phyloP scores from a whole-genome alignment of 257 asterid genomes.

The Nicotiana obtusifolia region DNA sequence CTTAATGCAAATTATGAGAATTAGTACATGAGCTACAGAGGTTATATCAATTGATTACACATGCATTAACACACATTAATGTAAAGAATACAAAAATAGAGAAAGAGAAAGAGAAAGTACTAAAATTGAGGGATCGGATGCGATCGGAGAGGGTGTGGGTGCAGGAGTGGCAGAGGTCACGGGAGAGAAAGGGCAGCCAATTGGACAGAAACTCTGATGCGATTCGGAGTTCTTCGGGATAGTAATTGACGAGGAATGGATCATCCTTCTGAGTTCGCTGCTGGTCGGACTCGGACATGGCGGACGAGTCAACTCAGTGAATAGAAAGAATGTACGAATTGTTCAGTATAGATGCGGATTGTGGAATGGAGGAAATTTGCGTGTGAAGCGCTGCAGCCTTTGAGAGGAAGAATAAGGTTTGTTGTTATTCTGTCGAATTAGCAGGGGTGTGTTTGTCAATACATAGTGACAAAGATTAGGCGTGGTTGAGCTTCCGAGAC shows the following conservation, averaged over 20 bases:
- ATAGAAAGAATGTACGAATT: no score
- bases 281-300: constrained; percentile 18
- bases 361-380: no score
- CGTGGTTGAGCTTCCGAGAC: no score
- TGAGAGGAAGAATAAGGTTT: no score
- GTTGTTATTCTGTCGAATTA: no score
- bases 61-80: neutral
- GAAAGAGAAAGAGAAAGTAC: constrained; percentile 10
- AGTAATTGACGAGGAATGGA: constrained; percentile 50
- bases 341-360: no score
- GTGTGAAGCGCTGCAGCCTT: no score
- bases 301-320: constrained; percentile 11
- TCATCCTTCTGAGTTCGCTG: constrained; percentile 22
- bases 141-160: constrained; percentile 31
- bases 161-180: constrained; percentile 73
- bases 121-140: constrained; percentile 54
- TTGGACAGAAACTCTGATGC: constrained; percentile 85
- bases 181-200: constrained; percentile 82
- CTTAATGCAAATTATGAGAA: neutral
- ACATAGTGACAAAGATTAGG: no score
- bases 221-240: constrained; percentile 47
- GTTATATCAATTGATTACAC: neutral
- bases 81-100: neutral
- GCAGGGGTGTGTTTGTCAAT: no score
- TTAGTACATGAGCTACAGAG: neutral